phyloP scores from a whole-genome alignment of 169 alveolate species.

The Plasmodium inui region DNA sequence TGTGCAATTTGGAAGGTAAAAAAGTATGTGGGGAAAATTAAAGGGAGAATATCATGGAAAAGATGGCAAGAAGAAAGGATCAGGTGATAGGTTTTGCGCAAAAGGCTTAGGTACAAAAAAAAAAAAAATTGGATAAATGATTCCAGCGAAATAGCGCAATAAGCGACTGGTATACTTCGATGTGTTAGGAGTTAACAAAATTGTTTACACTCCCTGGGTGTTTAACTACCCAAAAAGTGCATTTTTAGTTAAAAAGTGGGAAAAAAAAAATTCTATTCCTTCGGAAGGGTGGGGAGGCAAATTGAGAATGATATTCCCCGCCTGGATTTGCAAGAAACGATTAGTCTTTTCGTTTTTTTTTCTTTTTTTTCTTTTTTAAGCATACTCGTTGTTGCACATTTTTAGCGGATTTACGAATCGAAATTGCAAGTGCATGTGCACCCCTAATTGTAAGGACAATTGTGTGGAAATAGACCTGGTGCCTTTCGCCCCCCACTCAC shows the following conservation, averaged over 20 bases:
- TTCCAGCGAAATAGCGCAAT: not conserved
- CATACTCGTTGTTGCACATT: not conserved
- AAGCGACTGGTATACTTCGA: not conserved
- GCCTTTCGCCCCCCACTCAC: not conserved
- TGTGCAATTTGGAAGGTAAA: not conserved
- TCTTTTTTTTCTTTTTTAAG: not conserved
- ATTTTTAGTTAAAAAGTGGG: not conserved
- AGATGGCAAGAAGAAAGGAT: not conserved
- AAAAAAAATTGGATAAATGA: not conserved
- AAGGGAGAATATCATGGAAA: constrained; percentile 1
- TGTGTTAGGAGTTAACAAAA: not conserved
- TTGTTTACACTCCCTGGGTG: not conserved
- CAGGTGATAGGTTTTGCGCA: not conserved
- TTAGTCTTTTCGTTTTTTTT: not conserved
- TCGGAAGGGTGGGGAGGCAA: not conserved
- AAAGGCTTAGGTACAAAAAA: not conserved
- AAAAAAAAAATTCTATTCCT: not conserved
- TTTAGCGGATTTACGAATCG: not conserved
- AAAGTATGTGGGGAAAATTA: not conserved
- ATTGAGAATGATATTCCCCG: not conserved
- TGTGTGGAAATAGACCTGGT: not conserved
- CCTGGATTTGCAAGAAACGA: constrained; percentile 1
- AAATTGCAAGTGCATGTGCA: not conserved
- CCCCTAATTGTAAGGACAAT: not conserved
- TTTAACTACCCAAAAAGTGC: not conserved